phyloP scores from a whole-genome alignment of 805 yeast genomes.

The Starmera amethionina region DNA sequence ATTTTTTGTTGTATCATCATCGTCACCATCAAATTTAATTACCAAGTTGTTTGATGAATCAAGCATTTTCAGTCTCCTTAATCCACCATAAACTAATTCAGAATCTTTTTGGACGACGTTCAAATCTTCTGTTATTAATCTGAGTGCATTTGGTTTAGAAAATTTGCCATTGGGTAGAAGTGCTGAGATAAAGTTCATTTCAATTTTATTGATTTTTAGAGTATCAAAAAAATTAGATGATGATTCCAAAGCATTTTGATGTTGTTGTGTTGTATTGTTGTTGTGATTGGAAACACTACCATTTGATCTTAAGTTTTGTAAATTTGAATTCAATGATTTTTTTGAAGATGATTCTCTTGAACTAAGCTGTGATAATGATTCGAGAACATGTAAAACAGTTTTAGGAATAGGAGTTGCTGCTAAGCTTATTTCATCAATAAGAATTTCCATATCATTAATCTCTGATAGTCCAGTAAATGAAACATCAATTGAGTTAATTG shows the following conservation, averaged over 20 bases:
- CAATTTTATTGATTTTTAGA: constrained; percentile 27
- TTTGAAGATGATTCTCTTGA: background rate
- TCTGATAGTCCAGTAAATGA: constrained; percentile 38
- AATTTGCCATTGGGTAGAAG: constrained; percentile 31
- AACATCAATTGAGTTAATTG: constrained; percentile 24
- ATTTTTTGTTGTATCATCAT: constrained; percentile 20
- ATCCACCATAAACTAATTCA: constrained; percentile 36
- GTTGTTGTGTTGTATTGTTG: background rate
- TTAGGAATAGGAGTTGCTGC: constrained; percentile 28
- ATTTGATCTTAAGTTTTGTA: background rate
- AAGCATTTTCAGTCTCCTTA: constrained; percentile 24
- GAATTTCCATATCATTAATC: constrained; percentile 21
- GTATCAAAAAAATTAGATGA: constrained; percentile 22
- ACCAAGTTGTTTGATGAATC: constrained; percentile 14
- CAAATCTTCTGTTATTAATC: constrained; percentile 21
- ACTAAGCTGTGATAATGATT: constrained; percentile 13
- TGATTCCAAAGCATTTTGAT: too few relatives aligned
- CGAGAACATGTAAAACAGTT: constrained; percentile 15
- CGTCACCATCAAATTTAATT: constrained; percentile 19
- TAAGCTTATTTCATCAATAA: constrained; percentile 28
- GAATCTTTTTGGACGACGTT: constrained; percentile 34
- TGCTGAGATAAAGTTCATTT: constrained; percentile 38
- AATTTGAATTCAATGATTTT: background rate
- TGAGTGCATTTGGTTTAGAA: constrained; percentile 22
- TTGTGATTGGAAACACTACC: background rate